These are phyloP conservation scores for Trapa bicornis DNA, from an alignment of 345 rosid genomes.

Conservation along the genomic window DNA sequence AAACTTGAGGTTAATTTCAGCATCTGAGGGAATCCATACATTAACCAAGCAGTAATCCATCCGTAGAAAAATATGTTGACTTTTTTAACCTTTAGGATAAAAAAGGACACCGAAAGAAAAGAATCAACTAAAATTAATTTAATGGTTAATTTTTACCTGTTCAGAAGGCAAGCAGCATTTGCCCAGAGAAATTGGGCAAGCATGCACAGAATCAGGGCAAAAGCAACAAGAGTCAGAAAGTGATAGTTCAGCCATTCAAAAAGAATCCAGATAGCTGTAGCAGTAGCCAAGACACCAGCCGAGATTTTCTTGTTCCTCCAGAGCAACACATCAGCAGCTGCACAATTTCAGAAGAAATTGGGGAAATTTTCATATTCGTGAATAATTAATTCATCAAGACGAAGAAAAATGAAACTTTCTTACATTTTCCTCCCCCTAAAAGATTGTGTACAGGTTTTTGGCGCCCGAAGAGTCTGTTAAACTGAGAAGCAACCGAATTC, in stretches of 20 bases:
- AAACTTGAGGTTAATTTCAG: neutral
- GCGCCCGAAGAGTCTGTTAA: slow-evolving; percentile 70
- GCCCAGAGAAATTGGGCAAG: slow-evolving; percentile 73
- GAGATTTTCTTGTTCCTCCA: slow-evolving; percentile 99
- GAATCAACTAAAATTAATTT: neutral
- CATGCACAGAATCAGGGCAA: slow-evolving; percentile 67
- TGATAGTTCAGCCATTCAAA: slow-evolving; percentile 91
- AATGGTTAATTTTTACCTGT: slow-evolving; percentile 27
- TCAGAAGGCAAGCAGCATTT: slow-evolving; percentile 58
- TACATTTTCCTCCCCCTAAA: slow-evolving; percentile 93
- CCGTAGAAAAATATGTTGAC: neutral
- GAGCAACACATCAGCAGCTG: slow-evolving; percentile 96
- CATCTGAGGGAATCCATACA: neutral
- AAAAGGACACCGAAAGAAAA: neutral
- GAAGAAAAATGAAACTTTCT: slow-evolving; percentile 1
- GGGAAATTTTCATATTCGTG: neutral
- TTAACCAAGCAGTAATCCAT: neutral
- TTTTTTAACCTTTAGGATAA: neutral
- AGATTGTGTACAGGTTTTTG: slow-evolving; percentile 60
- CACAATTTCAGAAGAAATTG: slow-evolving; percentile 5
- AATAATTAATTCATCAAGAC: neutral
- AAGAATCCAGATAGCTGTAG: slow-evolving; percentile 77
- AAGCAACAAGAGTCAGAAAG: slow-evolving; percentile 54
- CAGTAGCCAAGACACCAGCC: slow-evolving; percentile 47
- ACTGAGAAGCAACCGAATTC: slow-evolving; percentile 34